Conservation (phyloP, 192 early-diverging fungal species). For the Backusella tuberculispora region DNA sequence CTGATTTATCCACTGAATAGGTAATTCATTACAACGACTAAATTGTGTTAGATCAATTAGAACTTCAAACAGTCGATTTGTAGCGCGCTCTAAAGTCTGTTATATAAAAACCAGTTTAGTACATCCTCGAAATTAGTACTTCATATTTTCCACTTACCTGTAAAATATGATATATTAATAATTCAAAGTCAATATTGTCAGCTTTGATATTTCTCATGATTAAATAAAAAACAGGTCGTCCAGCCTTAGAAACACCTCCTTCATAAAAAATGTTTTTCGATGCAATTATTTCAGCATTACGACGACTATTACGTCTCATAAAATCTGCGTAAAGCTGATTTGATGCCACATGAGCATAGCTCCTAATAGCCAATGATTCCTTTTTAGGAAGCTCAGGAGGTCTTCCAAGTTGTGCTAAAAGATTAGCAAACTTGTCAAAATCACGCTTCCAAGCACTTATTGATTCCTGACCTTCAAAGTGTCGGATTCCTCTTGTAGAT, state of each 20-base stretch:
- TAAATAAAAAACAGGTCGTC: slow-evolving; percentile 73
- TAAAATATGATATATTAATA: slow-evolving; percentile 63
- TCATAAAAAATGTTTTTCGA: slow-evolving; percentile 67
- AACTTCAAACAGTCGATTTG: slow-evolving; percentile 62
- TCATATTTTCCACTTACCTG: slow-evolving; percentile 27
- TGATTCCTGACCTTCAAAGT: neutral
- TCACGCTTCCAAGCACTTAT: slow-evolving; percentile 17
- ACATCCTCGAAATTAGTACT: neutral
- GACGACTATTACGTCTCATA: slow-evolving; percentile 52
- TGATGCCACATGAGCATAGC: slow-evolving; percentile 11
- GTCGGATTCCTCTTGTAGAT: slow-evolving; percentile 31
- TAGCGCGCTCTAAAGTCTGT: slow-evolving; percentile 52
- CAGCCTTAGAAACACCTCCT: slow-evolving; percentile 65
- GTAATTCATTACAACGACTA: slow-evolving; percentile 66
- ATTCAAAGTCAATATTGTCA: slow-evolving; percentile 70
- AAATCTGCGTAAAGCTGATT: slow-evolving; percentile 50
- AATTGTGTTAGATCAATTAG: slow-evolving; percentile 73
- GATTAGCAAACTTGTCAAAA: slow-evolving; percentile 59
- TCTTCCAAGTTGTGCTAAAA: slow-evolving; percentile 74
- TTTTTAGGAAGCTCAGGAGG: slow-evolving; percentile 50
- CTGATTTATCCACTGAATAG: slow-evolving; percentile 60
- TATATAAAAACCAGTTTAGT: neutral
- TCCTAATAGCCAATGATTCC: neutral
- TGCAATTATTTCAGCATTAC: slow-evolving; percentile 54
- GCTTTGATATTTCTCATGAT: slow-evolving; percentile 63